Base-by-base conservation (phyloP, 129 eudicot species). In the Pittosporum tobira region DNA sequence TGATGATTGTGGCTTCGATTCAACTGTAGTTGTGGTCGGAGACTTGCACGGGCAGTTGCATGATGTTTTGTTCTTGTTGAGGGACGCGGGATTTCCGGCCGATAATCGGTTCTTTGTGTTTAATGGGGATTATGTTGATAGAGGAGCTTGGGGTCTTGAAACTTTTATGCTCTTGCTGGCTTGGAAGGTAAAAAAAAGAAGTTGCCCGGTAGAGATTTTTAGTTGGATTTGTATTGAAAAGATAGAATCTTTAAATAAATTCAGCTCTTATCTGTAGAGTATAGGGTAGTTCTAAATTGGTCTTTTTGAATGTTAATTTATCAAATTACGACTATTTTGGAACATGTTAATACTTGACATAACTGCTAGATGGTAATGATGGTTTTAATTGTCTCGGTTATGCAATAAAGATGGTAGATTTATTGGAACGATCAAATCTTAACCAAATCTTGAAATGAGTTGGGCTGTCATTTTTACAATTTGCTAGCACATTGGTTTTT, bases 131-230 rank as follows among this genome's bases (percentile, higher is more conserved):
- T 91, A 91, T 76, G 98, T 91, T 24, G 98, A 91, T 62, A 64
- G 98, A 60, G 98, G 98, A 14, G 98, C 98, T 54, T 91, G 98
- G 98, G 98, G 98, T 0, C 90, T 91, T 60, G 98, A 91, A 65
- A 88, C 95, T 6, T 91, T 83, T 27, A 64, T 91, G 10, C 48
- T 83, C 10, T 48, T 91, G 38, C 59, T 91, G 48, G 90, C 95
- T 70, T 91, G 98, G 98, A 91, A 91, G 90, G 98, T 91, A 77
- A 62, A 70, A 46, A 28, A n/a, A n/a, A n/a, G n/a, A n/a, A n/a
- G n/a, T n/a, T n/a, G n/a, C n/a, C n/a, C n/a, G n/a, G n/a, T n/a
- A n/a, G n/a, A n/a, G n/a, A n/a, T n/a, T n/a, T n/a, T 66, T 26
- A 10, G 14, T 66, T 22, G 28, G 8, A 34, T 21, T 53, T 25